Percentiles rank a stretch among this genome's conserved stretches.
Conservation (phyloP, 148 eudicot species). For the Vaccinium darrowii region DNA sequence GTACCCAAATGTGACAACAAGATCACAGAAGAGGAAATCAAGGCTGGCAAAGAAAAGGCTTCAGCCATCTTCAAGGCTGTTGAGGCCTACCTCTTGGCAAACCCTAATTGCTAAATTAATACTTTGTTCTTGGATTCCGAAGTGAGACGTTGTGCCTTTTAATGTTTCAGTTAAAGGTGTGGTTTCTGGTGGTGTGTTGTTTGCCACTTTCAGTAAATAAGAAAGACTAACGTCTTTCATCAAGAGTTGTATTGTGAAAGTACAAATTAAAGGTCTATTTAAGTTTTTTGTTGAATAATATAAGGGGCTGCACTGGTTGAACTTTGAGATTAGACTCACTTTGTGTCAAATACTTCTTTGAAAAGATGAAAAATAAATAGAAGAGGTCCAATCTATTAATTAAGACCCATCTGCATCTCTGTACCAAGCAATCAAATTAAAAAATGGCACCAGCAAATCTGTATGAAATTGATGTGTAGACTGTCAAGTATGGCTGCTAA, state of each 20-base stretch:
- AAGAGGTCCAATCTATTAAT: neutral
- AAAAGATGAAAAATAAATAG: neutral
- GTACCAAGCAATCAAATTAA: neutral
- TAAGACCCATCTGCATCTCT: too few species aligned
- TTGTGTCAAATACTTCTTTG: neutral
- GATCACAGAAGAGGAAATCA: neutral
- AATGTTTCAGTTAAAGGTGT: too few species aligned
- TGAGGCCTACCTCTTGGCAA: conserved; percentile 2
- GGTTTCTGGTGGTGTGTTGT: neutral
- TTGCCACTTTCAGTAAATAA: neutral
- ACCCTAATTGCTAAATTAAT: neutral
- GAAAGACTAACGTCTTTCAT: neutral
- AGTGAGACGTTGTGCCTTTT: too few species aligned
- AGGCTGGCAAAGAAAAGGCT: conserved; percentile 1
- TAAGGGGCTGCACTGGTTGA: neutral
- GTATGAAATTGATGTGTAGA: neutral
- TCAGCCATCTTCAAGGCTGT: conserved; percentile 5
- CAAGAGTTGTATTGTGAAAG: neutral
- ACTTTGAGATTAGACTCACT: neutral
- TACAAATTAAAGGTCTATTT: neutral
- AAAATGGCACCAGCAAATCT: neutral
- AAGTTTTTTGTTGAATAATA: neutral
- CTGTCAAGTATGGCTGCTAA: neutral
- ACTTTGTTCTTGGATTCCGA: neutral
- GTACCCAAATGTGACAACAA: neutral